Base-by-base conservation (phyloP, 805 yeast genomes). In the Candida pseudoglaebosa region DNA sequence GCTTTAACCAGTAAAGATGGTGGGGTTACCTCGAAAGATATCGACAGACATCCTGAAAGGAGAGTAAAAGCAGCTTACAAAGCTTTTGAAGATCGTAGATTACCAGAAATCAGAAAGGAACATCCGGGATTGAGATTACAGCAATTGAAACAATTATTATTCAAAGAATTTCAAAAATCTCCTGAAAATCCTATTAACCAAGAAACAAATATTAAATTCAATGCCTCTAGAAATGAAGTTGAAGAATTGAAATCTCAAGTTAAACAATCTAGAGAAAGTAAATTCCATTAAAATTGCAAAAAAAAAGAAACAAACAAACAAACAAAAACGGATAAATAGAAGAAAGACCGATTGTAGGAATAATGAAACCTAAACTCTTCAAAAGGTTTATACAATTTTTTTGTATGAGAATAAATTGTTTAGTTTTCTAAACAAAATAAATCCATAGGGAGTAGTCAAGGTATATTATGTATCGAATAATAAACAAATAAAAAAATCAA, bases 1-100 rank as follows among this genome's bases (percentile, higher is more conserved):
- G 72, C 85, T 4, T 69, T 86, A 59, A 74, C 89, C 9, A 65
- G 69, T 17, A 75, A 67, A 33, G 76, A 70, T 38, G 77, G 71
- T 20, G 83, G 78, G 37, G 81, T 82, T 22, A 61, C 66, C 30
- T 64, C 63, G 44, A 80, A 80, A 53, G 86, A 79, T 37, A 69
- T 86, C 37, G 95, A 86, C 43, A 79, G 88, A 59, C 95, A 86
- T 50, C 95, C 95, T 7, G 95, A 86, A 67, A 77, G 95, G 62
- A 76, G 95, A 55, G 84, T 82, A 62, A 86, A 85, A 66, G 87
- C 91, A 18, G 95, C 95, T 0, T 69, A 70, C 40, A 71, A 77
- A 9, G 87, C 85, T 1, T 86, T 64, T 53, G 87, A 85, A 51
- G 91, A 80, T 45, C 65, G 70, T 40, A 73, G 91, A 51, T 55